phyloP scores from a whole-genome alignment of 2,329 filamentous ascomycete genomes.

The Fusarium papillatum region DNA sequence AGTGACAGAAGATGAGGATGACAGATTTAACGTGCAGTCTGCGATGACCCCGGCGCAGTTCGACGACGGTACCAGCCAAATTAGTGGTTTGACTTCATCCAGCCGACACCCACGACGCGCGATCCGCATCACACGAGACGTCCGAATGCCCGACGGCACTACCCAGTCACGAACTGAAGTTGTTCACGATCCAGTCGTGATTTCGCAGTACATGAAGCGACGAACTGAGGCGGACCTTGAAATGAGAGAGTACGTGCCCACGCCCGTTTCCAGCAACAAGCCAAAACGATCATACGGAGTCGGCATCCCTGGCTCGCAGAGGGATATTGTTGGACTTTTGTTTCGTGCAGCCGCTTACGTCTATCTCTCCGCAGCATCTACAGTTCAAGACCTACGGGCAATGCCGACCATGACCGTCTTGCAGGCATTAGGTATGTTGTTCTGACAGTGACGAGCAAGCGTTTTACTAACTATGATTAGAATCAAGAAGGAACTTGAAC shows the following conservation, averaged over 20 bases:
- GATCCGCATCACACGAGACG: constrained; percentile 79
- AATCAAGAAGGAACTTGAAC: constrained; percentile 77
- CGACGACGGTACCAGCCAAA: constrained; percentile 86
- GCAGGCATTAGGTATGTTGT: constrained; percentile 54
- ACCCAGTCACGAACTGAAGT: constrained; percentile 75
- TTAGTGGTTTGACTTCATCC: constrained; percentile 75
- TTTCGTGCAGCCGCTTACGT: constrained; percentile 54
- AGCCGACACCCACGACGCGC: constrained; percentile 78
- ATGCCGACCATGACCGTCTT: constrained; percentile 66
- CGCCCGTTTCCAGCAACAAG: not conserved
- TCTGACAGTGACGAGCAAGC: no score
- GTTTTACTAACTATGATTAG: constrained; percentile 41
- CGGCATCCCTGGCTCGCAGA: constrained; percentile 45
- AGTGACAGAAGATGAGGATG: constrained; percentile 71
- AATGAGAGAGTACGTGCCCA: constrained; percentile 75
- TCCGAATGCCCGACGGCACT: constrained; percentile 59
- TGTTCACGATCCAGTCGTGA: constrained; percentile 87
- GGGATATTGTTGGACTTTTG: constrained; percentile 51
- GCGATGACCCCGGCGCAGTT: constrained; percentile 76
- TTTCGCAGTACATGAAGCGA: constrained; percentile 88
- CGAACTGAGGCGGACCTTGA: constrained; percentile 79
- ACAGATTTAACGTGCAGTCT: constrained; percentile 79
- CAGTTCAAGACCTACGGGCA: constrained; percentile 62
- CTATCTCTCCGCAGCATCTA: constrained; percentile 61
- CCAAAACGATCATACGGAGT: constrained; percentile 38